Evolutionary conservation across 1,284 basidiomycete species (phyloP).

Genomic region (Grifola frondosa): DNA sequence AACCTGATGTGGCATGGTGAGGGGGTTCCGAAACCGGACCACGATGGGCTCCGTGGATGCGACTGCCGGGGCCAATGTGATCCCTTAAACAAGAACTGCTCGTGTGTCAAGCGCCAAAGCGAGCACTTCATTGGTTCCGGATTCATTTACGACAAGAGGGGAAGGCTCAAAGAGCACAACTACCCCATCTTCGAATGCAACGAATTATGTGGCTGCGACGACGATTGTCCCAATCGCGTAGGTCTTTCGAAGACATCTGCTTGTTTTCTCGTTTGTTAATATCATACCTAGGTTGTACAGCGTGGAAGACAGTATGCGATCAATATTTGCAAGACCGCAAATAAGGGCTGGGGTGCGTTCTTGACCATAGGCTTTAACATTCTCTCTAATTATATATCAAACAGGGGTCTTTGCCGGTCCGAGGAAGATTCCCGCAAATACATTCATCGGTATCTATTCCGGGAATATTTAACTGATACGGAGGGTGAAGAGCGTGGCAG

Average conservation of each 20-base stretch:
- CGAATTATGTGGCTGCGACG: slow-evolving; percentile 75
- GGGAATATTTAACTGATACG: slow-evolving; percentile 78
- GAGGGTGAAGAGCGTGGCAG: slow-evolving; percentile 67
- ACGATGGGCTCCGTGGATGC: slow-evolving; percentile 61
- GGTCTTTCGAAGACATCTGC: no score
- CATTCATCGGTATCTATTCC: slow-evolving; percentile 82
- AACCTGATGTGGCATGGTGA: slow-evolving; percentile 73
- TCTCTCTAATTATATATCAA: neutral
- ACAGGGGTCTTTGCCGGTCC: slow-evolving; percentile 68
- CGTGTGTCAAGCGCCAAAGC: slow-evolving; percentile 62
- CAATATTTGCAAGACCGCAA: slow-evolving; percentile 63
- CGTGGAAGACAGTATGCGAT: slow-evolving; percentile 68
- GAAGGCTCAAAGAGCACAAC: slow-evolving; percentile 47
- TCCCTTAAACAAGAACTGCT: slow-evolving; percentile 65
- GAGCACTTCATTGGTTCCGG: slow-evolving; percentile 41
- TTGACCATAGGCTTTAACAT: neutral
- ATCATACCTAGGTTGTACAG: slow-evolving; percentile 87
- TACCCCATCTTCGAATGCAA: slow-evolving; percentile 89
- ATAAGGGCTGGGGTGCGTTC: slow-evolving; percentile 80
- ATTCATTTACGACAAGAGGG: slow-evolving; percentile 67
- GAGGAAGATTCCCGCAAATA: slow-evolving; percentile 63
- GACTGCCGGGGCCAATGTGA: slow-evolving; percentile 73
- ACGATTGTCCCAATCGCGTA: slow-evolving; percentile 81
- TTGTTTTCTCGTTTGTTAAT: no score
- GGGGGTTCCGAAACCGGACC: slow-evolving; percentile 66